A percentile compares a stretch with the other conserved stretches of the same genome.
These are phyloP conservation scores for Anisodus tanguticus DNA, from an alignment of 257 asterid genomes.

Conservation along the genomic window DNA sequence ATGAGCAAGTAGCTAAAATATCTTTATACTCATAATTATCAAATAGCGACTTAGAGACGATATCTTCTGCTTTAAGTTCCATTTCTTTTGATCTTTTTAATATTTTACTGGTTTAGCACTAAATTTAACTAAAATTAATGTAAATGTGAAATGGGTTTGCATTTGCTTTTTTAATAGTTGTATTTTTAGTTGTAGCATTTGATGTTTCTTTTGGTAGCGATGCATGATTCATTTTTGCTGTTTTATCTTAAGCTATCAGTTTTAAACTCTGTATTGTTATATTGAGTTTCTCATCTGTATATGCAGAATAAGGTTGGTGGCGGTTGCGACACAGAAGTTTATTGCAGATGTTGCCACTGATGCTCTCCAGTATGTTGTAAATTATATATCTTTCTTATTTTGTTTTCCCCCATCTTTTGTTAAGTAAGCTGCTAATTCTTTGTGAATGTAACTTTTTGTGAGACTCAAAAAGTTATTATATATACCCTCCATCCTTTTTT, in stretches of 20 bases:
- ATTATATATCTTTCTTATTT: conserved; percentile 3
- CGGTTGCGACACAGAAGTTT: conserved; percentile 97
- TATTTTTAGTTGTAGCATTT: background rate
- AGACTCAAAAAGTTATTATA: no score
- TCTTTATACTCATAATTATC: background rate
- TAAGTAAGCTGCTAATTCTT: background rate
- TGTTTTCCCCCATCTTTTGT: background rate
- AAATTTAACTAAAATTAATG: background rate
- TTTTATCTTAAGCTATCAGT: conserved; percentile 37
- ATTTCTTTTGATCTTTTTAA: background rate
- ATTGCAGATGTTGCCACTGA: conserved; percentile 96
- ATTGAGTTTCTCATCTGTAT: conserved; percentile 66
- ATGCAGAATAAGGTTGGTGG: conserved; percentile 91
- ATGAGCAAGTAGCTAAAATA: background rate
- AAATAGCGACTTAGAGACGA: background rate
- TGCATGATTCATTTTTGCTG: background rate
- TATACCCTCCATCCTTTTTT: no score
- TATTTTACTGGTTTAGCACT: background rate
- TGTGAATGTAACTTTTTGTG: no score
- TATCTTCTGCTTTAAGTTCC: background rate
- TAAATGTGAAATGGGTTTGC: background rate
- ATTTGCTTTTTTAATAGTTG: background rate
- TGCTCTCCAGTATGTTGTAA: conserved; percentile 83
- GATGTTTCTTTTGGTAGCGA: background rate
- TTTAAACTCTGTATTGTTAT: conserved; percentile 85